These are phyloP conservation scores for Rhizopogon salebrosus DNA, from an alignment of 768 basidiomycete species.

Conservation along the genomic window DNA sequence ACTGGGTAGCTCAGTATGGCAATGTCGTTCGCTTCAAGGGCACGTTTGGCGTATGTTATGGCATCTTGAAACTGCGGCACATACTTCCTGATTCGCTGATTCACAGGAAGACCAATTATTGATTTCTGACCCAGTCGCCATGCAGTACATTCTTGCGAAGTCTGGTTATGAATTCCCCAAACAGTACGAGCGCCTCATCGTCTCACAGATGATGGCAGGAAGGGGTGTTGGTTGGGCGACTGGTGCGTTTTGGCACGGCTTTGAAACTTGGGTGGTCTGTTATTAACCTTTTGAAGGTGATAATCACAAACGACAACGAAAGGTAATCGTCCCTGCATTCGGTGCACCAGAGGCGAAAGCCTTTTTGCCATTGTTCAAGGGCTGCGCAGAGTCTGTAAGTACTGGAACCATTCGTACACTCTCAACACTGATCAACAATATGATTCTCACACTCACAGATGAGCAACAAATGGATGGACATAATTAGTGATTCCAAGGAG, in stretches of 20 bases:
- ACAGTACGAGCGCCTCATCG: conserved; percentile 19
- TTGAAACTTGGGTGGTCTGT: not conserved
- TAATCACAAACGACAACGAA: conserved; percentile 50
- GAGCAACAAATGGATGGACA: conserved; percentile 34
- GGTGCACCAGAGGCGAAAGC: conserved; percentile 46
- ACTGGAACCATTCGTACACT: not conserved
- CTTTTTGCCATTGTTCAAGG: conserved; percentile 43
- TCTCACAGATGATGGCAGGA: conserved; percentile 20
- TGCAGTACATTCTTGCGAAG: conserved; percentile 34
- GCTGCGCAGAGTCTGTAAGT: conserved; percentile 10
- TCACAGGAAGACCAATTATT: conserved; percentile 39
- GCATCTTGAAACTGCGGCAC: not conserved
- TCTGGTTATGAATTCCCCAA: conserved; percentile 41
- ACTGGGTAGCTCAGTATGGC: conserved; percentile 26
- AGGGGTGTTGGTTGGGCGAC: conserved; percentile 35
- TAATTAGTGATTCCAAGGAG: conserved; percentile 23
- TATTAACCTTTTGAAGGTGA: conserved; percentile 17
- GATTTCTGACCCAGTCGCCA: conserved; percentile 43
- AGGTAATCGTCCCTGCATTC: conserved; percentile 51
- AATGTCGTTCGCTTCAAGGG: conserved; percentile 22
- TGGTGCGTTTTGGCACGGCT: conserved; percentile 25
- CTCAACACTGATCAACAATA: not conserved
- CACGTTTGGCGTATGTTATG: conserved; percentile 18
- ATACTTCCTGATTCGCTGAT: conserved; percentile 8
- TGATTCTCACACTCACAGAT: conserved; percentile 25